Base-by-base conservation (phyloP, 768 basidiomycete species). In the Sutorius australiensis region DNA sequence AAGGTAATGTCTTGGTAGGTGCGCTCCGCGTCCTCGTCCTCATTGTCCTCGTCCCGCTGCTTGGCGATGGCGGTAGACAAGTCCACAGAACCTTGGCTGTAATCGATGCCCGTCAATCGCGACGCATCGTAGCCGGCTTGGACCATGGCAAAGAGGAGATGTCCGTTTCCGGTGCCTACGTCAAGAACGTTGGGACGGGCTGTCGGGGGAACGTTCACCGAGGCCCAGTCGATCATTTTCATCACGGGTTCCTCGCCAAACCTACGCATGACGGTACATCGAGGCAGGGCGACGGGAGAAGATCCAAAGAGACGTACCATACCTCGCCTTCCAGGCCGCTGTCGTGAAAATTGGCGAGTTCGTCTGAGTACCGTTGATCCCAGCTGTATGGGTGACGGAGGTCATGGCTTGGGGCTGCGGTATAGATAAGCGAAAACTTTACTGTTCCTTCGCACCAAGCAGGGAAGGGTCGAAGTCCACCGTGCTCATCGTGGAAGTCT, bases 281-380 rank as follows among this genome's bases (percentile, higher is more conserved):
- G 43, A 24, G 42, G 19, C 41, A 32, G 10, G 45, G 14, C 4
- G 21, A 2, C 24, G 19, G 6, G 11, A 1, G 12, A 16, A 47
- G 13, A 6, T 6, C 14, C 13, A 1, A 8, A 30, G 6, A 8
- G 3, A 66, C 79, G 50, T 56, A 89, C 91, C 91, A 93, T 24
- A 90, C 75, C 68, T 93, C 91, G 33, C 91, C 91, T 67, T 91
- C 89, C 63, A 92, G 89, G 17, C 87, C 85, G 30, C 83, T 81
- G 46, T 90, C 91, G 30, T 81, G 72, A 55, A 90, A 92, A 61
- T 88, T 87, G 34, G 64, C 66, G 31, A 92, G 69, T 62, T 93
- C 91, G 38, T 77, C 74, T 36, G 82, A 73, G 67, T 92, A 93
- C 8, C 88, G 83, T 39, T 74, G 60, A 63, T 92, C 87, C 91